A percentile compares a stretch with the other conserved stretches of the same genome.
phyloP scores from a whole-genome alignment of 305 asterid species.

The Solanum chacoense region DNA sequence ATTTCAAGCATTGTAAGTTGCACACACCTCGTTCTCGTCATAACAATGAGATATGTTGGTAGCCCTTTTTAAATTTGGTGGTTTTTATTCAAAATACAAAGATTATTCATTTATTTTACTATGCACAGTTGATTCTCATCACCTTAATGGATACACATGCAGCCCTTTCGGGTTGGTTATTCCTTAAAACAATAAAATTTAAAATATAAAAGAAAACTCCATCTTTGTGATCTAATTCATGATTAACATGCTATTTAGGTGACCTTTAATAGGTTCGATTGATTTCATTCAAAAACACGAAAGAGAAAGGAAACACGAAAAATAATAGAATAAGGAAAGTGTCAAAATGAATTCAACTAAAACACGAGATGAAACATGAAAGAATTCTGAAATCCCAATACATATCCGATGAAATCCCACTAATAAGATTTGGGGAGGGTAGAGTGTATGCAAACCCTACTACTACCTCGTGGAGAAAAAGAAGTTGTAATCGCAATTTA shows the following conservation, averaged over 20 bases:
- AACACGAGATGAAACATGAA: background rate
- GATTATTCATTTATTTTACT: too few species aligned
- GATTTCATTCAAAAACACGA: background rate
- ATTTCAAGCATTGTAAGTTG: too few species aligned
- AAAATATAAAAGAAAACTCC: background rate
- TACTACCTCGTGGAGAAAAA: background rate
- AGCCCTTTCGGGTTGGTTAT: background rate
- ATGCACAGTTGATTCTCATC: background rate
- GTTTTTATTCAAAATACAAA: too few species aligned
- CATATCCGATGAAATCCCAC: background rate
- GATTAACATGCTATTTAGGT: background rate
- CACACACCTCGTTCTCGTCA: too few species aligned
- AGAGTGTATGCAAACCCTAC: background rate
- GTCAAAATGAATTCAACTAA: background rate
- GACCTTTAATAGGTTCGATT: background rate
- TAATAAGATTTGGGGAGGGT: background rate
- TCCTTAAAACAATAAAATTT: background rate
- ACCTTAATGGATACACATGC: background rate
- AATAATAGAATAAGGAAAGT: background rate
- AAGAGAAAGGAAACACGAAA: background rate
- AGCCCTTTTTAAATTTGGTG: too few species aligned
- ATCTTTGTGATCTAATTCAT: background rate
- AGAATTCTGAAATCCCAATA: background rate
- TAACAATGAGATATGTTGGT: too few species aligned
- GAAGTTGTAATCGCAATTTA: background rate